Base-by-base conservation (phyloP, 306 rosid species). In the Vigna hirtella region DNA sequence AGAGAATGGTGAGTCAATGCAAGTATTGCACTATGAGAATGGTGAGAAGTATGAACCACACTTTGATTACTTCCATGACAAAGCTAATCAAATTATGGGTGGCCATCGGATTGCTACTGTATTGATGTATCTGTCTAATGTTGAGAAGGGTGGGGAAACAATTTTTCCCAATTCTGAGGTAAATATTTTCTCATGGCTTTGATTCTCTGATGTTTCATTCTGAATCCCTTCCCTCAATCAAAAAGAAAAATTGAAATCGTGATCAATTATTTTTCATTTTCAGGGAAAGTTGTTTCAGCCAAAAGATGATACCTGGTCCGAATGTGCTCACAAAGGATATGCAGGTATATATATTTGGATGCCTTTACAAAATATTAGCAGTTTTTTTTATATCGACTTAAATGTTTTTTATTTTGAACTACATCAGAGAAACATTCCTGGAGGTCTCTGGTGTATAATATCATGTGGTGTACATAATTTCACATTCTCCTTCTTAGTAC, bases 1-100 rank as follows among this genome's bases (percentile, higher is more conserved):
- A 95, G 99, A 91, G 80, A 91, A 95, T 74, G 99, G 99, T 24
- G 98, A 95, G 86, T 69, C 94, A 22, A 91, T 93, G 20, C 99
- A 95, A 86, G 43, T 95, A 75, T 84, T 95, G 74, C 97, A 91
- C 83, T 95, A 95, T 68, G 89, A 89, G 86, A 16, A 91, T 57
- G 98, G 98, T 52, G 88, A 95, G 88, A 93, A 95, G 82, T 95
- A 95, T 2, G 98, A 89, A 62, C 97, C 99, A 8, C 99, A 95
- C 85, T 95, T 20, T 72, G 99, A 93, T 82, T 93, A 38, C 85
- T 95, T 95, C 77, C 96, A 88, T 72, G 98, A 91, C 90, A 88
- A 90, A 86, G 89, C 74, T 73, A 93, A 93, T 86, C 97, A 87
- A 66, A 15, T 82, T 61, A 4, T 77, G 70, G 99, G 99, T 76